Percentiles rank a stretch among this genome's conserved stretches.
phyloP scores from a whole-genome alignment of 169 alveolate genomes.

The Eimeria falciformis region DNA sequence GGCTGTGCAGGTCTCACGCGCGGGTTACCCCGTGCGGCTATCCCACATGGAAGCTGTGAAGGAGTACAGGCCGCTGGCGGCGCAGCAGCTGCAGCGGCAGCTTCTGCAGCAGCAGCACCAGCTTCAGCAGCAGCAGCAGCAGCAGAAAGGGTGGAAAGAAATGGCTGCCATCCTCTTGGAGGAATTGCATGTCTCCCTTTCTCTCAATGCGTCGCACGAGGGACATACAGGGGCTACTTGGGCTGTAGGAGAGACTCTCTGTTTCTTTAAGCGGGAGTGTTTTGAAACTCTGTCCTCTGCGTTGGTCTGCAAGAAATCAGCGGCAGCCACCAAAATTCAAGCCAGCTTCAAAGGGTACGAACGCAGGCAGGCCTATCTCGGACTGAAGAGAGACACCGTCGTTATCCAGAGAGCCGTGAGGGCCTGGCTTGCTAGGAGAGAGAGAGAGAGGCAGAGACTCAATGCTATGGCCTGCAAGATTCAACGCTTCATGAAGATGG shows the following conservation, averaged over 20 bases:
- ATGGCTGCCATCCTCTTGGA: background rate
- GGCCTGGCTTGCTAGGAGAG: background rate
- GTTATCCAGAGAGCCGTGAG: conserved; percentile 41
- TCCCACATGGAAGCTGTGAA: conserved; percentile 90
- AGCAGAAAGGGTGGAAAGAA: background rate
- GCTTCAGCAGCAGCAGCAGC: background rate
- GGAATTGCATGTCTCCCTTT: background rate
- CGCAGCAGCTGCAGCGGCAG: background rate
- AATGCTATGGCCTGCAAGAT: background rate
- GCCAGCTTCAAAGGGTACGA: conserved; percentile 77
- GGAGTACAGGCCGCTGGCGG: conserved; percentile 86
- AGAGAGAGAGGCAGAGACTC: background rate
- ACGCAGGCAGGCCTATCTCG: background rate
- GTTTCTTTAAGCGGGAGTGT: conserved; percentile 72
- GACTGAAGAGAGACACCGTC: background rate
- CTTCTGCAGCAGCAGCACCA: background rate
- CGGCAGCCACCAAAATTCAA: conserved; percentile 80
- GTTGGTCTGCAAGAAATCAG: conserved; percentile 69
- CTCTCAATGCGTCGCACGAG: background rate
- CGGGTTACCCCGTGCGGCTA: conserved; percentile 96
- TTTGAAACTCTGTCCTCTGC: conserved; percentile 25
- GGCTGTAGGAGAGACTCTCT: conserved; percentile 79
- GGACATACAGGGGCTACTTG: conserved; percentile 33
- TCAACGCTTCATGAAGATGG: background rate
- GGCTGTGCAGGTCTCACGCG: conserved; percentile 95